A percentile compares a stretch with the other conserved stretches of the same genome.
phyloP scores from a whole-genome alignment of 2,329 filamentous ascomycete species.

The Lecanicillium sp. region DNA sequence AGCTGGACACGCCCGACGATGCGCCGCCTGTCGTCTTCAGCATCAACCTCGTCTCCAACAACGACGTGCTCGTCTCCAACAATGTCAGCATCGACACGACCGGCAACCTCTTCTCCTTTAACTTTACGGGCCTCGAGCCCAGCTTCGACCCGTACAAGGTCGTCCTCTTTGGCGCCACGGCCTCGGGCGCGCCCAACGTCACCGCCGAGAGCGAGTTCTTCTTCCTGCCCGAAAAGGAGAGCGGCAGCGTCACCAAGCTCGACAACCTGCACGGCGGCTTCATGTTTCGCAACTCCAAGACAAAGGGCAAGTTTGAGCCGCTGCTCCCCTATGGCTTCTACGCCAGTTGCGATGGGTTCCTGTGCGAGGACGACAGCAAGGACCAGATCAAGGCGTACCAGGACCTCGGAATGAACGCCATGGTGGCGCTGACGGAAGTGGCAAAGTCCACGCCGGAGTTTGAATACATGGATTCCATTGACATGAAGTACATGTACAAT shows the following conservation, averaged over 20 bases:
- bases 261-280: constrained; percentile 38
- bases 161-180: constrained; percentile 25
- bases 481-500: constrained; percentile 36
- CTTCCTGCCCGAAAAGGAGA: constrained; percentile 34
- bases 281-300: constrained; percentile 27
- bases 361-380: constrained; percentile 28
- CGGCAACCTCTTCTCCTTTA: constrained; percentile 28
- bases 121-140: constrained; percentile 26
- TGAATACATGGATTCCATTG: constrained; percentile 29
- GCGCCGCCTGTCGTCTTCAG: constrained; percentile 24
- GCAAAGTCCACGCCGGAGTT: constrained; percentile 28
- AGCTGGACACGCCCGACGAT: constrained; percentile 13
- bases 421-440: constrained; percentile 34
- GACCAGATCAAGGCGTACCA: constrained; percentile 25
- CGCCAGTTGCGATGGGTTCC: constrained; percentile 34
- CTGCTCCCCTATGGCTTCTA: constrained; percentile 38
- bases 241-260: constrained; percentile 35
- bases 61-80: constrained; percentile 23
- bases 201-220: constrained; percentile 28
- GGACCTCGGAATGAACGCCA: constrained; percentile 33
- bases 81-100: constrained; percentile 25
- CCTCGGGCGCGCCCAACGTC: constrained; percentile 22
- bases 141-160: constrained; percentile 30
- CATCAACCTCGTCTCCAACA: constrained; percentile 24
- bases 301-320: constrained; percentile 27